A percentile compares a stretch with the other conserved stretches of the same genome.
Evolutionary conservation across 2,329 filamentous ascomycete species (phyloP).

Genomic region (Rutstroemia sp.): DNA sequence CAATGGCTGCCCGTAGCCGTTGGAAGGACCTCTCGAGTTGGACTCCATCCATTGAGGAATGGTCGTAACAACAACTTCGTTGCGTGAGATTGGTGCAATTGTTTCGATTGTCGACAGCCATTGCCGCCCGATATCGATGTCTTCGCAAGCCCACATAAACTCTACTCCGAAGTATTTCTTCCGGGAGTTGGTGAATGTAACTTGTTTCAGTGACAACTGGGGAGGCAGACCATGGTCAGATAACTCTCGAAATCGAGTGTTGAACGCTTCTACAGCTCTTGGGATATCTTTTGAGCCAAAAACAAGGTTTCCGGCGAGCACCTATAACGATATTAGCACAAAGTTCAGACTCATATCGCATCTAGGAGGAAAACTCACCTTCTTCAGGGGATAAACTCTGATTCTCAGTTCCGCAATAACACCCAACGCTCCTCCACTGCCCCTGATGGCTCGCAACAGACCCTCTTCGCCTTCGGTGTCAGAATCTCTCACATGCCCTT

Average conservation of each 20-base stretch:
- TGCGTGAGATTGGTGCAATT: conserved; percentile 25
- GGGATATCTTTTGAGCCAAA: conserved; percentile 29
- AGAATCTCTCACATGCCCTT: conserved; percentile 33
- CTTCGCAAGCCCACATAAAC: conserved; percentile 31
- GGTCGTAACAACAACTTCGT: conserved; percentile 23
- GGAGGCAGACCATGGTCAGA: conserved; percentile 17
- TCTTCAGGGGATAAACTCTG: conserved; percentile 32
- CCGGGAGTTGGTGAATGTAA: conserved; percentile 28
- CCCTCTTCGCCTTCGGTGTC: conserved; percentile 22
- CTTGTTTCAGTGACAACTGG: conserved; percentile 20
- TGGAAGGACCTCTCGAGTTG: not conserved
- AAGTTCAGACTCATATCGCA: conserved; percentile 17
- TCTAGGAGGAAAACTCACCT: conserved; percentile 18
- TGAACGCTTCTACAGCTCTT: conserved; percentile 22
- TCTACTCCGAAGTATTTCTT: conserved; percentile 24
- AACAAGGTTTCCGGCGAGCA: conserved; percentile 23
- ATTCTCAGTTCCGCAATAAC: conserved; percentile 35
- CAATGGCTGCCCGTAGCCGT: conserved; percentile 5
- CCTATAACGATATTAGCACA: conserved; percentile 29
- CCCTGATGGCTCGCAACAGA: conserved; percentile 34
- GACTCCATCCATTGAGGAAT: conserved; percentile 18
- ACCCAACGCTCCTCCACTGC: conserved; percentile 35
- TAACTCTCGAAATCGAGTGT: conserved; percentile 22
- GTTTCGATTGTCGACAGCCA: conserved; percentile 27
- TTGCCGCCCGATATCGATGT: conserved; percentile 26